Percentiles rank a stretch among this genome's conserved stretches.
phyloP scores from a whole-genome alignment of 768 basidiomycete genomes.

The Inosperma sp. region DNA sequence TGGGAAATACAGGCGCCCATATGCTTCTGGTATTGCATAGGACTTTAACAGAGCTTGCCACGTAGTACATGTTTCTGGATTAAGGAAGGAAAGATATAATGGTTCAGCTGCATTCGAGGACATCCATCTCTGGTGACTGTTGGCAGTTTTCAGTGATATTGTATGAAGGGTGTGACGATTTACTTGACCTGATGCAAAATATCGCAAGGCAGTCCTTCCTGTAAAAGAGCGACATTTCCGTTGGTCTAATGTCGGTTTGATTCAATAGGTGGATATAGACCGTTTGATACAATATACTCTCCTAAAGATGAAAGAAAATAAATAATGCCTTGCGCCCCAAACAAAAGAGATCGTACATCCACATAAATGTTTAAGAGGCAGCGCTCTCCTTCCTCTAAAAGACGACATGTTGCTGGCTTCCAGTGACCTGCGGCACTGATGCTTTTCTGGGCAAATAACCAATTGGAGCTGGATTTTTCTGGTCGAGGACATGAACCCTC shows the following conservation, averaged over 20 bases:
- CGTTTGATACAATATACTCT: conserved; percentile 68
- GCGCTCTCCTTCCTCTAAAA: conserved; percentile 61
- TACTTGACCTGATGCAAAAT: conserved; percentile 52
- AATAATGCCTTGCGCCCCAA: neutral
- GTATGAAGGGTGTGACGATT: neutral
- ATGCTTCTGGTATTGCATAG: conserved; percentile 76
- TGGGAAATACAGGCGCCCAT: conserved; percentile 54
- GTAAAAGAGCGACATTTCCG: conserved; percentile 72
- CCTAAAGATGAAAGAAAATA: conserved; percentile 36
- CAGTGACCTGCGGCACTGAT: conserved; percentile 55
- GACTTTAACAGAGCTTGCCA: conserved; percentile 82
- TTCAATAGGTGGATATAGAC: conserved; percentile 67
- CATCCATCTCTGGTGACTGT: conserved; percentile 59
- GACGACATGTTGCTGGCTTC: conserved; percentile 67
- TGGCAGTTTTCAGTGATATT: conserved; percentile 8
- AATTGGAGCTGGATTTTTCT: conserved; percentile 76
- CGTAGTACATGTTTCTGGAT: conserved; percentile 56
- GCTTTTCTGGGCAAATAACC: conserved; percentile 51
- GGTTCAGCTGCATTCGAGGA: conserved; percentile 52
- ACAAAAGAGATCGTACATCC: conserved; percentile 45
- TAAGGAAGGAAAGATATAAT: conserved; percentile 69
- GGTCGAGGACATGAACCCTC: conserved; percentile 5
- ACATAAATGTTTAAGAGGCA: conserved; percentile 71
- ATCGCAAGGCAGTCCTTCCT: conserved; percentile 73
- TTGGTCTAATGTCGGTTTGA: conserved; percentile 76